These are phyloP conservation scores for Ceratocystis huliohia DNA, from an alignment of 2,329 filamentous ascomycete species.

Conservation along the genomic window DNA sequence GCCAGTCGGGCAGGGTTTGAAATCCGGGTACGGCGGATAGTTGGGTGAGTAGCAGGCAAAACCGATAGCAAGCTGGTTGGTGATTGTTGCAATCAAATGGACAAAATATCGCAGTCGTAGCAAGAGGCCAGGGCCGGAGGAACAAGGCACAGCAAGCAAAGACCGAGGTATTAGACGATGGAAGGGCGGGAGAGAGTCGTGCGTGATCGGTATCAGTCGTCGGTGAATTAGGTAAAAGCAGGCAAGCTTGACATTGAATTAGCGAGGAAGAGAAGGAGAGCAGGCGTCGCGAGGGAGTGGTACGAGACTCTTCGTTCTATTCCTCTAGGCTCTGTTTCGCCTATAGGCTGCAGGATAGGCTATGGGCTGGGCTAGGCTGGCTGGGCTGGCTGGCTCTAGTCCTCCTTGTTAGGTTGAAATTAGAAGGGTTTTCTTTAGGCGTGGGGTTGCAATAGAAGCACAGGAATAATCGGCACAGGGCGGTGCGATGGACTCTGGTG, in stretches of 20 bases:
- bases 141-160: background rate
- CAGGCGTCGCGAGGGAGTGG: background rate
- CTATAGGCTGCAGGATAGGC: no score
- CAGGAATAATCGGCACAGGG: background rate
- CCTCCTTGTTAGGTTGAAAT: background rate
- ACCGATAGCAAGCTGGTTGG: background rate
- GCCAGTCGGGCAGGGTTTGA: background rate
- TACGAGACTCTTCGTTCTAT: background rate
- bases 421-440: background rate
- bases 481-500: background rate
- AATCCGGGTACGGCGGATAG: background rate
- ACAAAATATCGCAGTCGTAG: background rate
- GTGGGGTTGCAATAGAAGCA: background rate
- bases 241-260: background rate
- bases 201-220: background rate
- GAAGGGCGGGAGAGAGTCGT: background rate
- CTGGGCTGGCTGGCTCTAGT: background rate
- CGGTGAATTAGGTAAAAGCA: background rate
- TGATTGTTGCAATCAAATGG: background rate
- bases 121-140: background rate
- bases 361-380: background rate
- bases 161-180: background rate
- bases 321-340: background rate
- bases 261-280: background rate
- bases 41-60: background rate